Conservation (phyloP, 2,329 filamentous ascomycete species). For the Neonectria punicea region DNA sequence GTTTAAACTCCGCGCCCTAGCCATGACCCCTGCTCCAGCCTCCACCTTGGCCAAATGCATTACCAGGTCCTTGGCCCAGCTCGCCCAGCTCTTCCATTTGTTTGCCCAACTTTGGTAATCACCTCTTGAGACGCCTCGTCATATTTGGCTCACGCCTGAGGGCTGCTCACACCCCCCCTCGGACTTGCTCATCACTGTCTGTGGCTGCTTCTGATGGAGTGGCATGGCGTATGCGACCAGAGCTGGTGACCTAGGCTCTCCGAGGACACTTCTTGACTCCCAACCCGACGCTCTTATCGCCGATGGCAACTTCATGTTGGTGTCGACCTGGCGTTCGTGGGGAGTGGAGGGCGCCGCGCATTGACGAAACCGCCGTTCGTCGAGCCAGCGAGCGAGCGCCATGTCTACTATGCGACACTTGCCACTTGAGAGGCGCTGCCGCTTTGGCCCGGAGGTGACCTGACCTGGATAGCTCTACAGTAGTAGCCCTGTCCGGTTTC, state of each 20-base stretch:
- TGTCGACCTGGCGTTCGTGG: constrained; percentile 9
- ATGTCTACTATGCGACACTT: constrained; percentile 16
- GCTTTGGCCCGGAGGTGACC: constrained; percentile 22
- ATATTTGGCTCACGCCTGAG: constrained; percentile 20
- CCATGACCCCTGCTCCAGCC: constrained; percentile 13
- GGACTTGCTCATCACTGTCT: constrained; percentile 12
- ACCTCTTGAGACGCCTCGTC: constrained; percentile 31
- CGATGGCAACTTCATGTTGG: constrained; percentile 8
- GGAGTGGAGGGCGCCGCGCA: constrained; percentile 3
- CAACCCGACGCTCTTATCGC: constrained; percentile 9
- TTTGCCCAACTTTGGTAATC: constrained; percentile 39
- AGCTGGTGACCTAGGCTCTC: constrained; percentile 3
- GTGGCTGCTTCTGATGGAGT: constrained; percentile 18
- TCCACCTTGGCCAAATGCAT: constrained; percentile 10
- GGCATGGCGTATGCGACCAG: constrained; percentile 13
- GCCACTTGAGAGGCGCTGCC: constrained; percentile 21
- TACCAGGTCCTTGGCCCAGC: constrained; percentile 14
- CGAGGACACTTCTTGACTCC: not conserved
- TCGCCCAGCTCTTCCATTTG: constrained; percentile 30
- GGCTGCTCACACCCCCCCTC: constrained; percentile 10
- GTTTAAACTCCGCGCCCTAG: constrained; percentile 33
- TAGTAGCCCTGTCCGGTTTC: constrained; percentile 22
- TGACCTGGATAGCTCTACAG: constrained; percentile 14
- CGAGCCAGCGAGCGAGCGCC: constrained; percentile 4
- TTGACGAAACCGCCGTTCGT: not conserved